These are phyloP conservation scores for Chloris gayana DNA, from an alignment of 176 grass and related monocot genomes.

Conservation along the genomic window DNA sequence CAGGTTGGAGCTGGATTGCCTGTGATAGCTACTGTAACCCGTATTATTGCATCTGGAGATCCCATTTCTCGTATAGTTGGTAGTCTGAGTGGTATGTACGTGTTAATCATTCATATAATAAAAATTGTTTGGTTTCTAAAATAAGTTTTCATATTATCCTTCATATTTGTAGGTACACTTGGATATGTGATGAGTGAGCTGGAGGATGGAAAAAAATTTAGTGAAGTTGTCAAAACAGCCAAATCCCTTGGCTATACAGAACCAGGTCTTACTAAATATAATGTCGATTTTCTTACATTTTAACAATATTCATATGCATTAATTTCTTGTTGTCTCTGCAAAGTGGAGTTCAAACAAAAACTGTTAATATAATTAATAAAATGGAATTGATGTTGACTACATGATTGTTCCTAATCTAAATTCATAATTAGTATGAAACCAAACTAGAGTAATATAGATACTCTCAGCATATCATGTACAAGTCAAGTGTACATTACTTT, in stretches of 20 bases:
- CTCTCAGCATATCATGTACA: neutral
- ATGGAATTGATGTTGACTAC: neutral
- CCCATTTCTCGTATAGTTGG: slow-evolving; percentile 80
- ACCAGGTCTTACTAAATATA: slow-evolving; percentile 63
- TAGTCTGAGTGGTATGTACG: slow-evolving; percentile 77
- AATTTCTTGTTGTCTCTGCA: neutral
- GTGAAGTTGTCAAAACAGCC: slow-evolving; percentile 81
- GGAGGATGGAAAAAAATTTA: slow-evolving; percentile 78
- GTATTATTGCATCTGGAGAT: slow-evolving; percentile 81
- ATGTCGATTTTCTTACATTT: neutral
- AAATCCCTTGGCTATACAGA: slow-evolving; percentile 93
- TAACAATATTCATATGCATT: neutral
- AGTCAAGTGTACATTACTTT: neutral
- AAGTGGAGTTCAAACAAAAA: neutral
- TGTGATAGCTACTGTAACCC: slow-evolving; percentile 83
- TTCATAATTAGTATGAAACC: neutral
- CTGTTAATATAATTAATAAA: neutral
- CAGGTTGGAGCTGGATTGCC: slow-evolving; percentile 95
- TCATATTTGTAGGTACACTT: slow-evolving; percentile 70
- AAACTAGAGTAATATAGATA: neutral
- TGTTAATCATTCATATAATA: slow-evolving; percentile 25
- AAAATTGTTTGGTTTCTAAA: neutral
- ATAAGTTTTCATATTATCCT: neutral
- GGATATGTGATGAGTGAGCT: slow-evolving; percentile 97
- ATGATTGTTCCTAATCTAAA: neutral